A percentile compares a stretch with the other conserved stretches of the same genome.
Evolutionary conservation across 176 grass and related monocot species (phyloP).

Genomic region (Raddia distichophylla): DNA sequence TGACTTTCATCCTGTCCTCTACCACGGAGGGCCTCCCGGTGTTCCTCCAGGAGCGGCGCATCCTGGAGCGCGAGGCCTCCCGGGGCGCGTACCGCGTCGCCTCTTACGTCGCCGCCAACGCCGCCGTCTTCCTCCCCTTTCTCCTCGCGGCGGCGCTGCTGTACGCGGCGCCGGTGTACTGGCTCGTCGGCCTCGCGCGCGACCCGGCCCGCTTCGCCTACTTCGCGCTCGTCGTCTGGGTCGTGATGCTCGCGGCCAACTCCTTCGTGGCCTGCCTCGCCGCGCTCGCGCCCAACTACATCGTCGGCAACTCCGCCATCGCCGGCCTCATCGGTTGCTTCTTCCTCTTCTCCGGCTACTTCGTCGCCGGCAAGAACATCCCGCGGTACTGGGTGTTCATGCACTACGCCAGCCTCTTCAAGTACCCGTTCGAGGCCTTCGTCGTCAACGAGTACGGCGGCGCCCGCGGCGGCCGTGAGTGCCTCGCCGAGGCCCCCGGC

Average conservation of each 20-base stretch:
- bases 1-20: constrained; percentile 87
- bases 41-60: constrained; percentile 82
- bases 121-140: constrained; percentile 70
- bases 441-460: constrained; percentile 88
- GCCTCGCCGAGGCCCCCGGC: constrained; percentile 49
- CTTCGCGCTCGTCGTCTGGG: constrained; percentile 86
- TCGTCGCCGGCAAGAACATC: constrained; percentile 72
- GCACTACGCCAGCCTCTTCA: constrained; percentile 95
- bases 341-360: constrained; percentile 99
- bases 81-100: constrained; percentile 85
- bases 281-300: constrained; percentile 84
- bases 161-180: constrained; percentile 80
- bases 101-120: constrained; percentile 76
- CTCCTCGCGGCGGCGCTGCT: constrained; percentile 65
- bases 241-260: constrained; percentile 89
- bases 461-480: constrained; percentile 57
- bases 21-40: constrained; percentile 83
- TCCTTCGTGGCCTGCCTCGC: constrained; percentile 80
- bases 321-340: constrained; percentile 80
- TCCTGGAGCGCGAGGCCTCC: constrained; percentile 78
- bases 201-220: constrained; percentile 67
- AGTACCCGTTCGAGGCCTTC: constrained; percentile 94
- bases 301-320: constrained; percentile 86
- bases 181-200: constrained; percentile 68
- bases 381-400: constrained; percentile 94